Conservation (phyloP, 169 alveolate species). For the Eimeria falciformis region DNA sequence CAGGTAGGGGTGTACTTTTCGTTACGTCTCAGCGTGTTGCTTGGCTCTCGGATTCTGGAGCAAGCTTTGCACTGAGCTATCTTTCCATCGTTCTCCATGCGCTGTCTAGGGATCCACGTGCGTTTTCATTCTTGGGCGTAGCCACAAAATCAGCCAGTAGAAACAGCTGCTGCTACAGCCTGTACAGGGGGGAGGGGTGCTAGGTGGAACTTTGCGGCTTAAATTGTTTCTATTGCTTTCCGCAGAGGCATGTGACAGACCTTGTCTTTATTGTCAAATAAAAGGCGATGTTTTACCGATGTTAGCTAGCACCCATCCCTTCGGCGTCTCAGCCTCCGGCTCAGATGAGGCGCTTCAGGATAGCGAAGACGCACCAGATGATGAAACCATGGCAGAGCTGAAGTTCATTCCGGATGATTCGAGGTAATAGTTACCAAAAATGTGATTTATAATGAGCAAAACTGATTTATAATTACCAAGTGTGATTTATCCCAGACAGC, state of each 20-base stretch:
- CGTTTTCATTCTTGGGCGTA: neutral
- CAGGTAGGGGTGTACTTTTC: slow-evolving; percentile 72
- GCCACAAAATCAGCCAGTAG: slow-evolving; percentile 77
- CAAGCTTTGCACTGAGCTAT: slow-evolving; percentile 84
- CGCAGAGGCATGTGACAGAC: slow-evolving; percentile 49
- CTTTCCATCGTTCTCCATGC: slow-evolving; percentile 85
- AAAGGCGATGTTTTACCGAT: slow-evolving; percentile 49
- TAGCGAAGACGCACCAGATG: slow-evolving; percentile 24
- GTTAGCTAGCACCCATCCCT: slow-evolving; percentile 1
- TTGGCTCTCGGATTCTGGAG: slow-evolving; percentile 73
- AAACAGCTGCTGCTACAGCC: neutral
- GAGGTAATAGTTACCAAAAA: neutral
- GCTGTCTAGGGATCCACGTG: slow-evolving; percentile 90
- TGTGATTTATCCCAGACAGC: too few species aligned
- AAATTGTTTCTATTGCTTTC: neutral
- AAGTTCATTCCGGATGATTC: slow-evolving; percentile 65
- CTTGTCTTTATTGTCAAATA: slow-evolving; percentile 67
- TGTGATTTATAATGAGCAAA: too few species aligned
- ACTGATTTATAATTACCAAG: too few species aligned
- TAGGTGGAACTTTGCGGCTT: neutral
- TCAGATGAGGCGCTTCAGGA: slow-evolving; percentile 38
- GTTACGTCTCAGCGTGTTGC: slow-evolving; percentile 73
- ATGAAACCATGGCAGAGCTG: slow-evolving; percentile 57
- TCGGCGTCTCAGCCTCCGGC: slow-evolving; percentile 28
- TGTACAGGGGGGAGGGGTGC: neutral